Evolutionary conservation across 78 protist genomes (phyloP).

Genomic region (Guillardia theta): DNA sequence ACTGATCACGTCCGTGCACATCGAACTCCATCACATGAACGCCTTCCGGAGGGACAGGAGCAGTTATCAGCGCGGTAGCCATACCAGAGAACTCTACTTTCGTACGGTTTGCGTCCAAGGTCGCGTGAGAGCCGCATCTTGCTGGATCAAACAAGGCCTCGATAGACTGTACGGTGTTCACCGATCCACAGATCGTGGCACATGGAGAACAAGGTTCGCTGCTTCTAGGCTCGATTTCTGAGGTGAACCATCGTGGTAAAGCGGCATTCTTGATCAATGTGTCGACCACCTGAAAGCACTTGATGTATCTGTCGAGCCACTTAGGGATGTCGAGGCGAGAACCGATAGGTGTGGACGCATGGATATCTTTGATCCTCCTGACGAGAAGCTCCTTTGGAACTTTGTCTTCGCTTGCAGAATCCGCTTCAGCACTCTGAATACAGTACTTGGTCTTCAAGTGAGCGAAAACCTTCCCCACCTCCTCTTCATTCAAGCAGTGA

Average conservation of each 20-base stretch:
- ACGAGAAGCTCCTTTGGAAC: neutral
- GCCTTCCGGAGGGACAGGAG: neutral
- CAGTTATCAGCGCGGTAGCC: constrained; percentile 5
- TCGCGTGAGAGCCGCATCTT: neutral
- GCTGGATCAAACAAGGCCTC: neutral
- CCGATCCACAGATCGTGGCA: neutral
- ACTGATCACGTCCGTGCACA: constrained; percentile 24
- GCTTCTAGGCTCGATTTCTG: neutral
- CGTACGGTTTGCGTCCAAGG: neutral
- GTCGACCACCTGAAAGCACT: neutral
- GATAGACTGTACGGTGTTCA: neutral
- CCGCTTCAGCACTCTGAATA: neutral
- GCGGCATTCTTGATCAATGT: neutral
- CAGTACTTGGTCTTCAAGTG: neutral
- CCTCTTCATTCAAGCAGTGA: neutral
- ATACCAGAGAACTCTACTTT: constrained; percentile 20
- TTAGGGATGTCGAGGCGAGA: neutral
- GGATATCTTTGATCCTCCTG: neutral
- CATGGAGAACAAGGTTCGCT: neutral
- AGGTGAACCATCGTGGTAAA: neutral
- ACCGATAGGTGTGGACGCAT: neutral
- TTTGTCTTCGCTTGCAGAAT: neutral
- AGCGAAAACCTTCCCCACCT: neutral
- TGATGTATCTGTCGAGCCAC: neutral
- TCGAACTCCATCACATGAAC: constrained; percentile 30